Evolutionary conservation across 2,329 filamentous ascomycete species (phyloP), one percentile per base, ranked within the genome.

Genomic region (Oidium heveae): DNA sequence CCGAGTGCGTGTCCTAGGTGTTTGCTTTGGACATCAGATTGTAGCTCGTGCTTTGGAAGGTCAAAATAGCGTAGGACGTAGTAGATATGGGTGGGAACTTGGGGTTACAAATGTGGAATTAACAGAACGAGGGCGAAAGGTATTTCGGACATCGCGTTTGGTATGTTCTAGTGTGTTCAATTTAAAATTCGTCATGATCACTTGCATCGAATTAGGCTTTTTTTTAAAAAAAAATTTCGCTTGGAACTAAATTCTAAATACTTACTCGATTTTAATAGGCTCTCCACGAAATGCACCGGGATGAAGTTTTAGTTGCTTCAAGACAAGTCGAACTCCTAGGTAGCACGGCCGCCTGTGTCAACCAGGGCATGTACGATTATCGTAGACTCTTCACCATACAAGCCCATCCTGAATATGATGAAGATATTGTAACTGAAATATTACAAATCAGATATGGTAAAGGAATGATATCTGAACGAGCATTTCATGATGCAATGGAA

Each of bases 1-100:
- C 28, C 71, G 77, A 0, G 75, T 91, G 8, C 75, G 78, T 37
- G 68, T 88, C n/a, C 72, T 94, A 16, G 86, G 86, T 12, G 74
- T 91, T 16, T 94, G 86, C 67, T 94, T 89, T 66, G 86, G 86
- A 5, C 86, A 93, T 65, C 86, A 94, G 69, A 87, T 94, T 61
- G 69, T 91, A 46, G 85, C 76, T 0, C 73, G 86, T 54, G 84
- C 85, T 0, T 64, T 88, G 60, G 84, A 79, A 3, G 47, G 47
- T 13, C 20, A 50, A 32, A 74, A 69, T 20, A 74, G 76, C 60
- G 82, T 93, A 2, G 79, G 72, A 37, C 70, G 78, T 54, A 84
- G 77, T 64, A 72, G 78, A 24, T 66, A 69, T 20, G 86, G 85
- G 1, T 94, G 86, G 87, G 87, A 94, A 68, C 70, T 84, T n/a